Percentiles rank a stretch among this genome's conserved stretches.
Conservation (phyloP, 2,329 filamentous ascomycete genomes). For the Fusarium incarnatum region DNA sequence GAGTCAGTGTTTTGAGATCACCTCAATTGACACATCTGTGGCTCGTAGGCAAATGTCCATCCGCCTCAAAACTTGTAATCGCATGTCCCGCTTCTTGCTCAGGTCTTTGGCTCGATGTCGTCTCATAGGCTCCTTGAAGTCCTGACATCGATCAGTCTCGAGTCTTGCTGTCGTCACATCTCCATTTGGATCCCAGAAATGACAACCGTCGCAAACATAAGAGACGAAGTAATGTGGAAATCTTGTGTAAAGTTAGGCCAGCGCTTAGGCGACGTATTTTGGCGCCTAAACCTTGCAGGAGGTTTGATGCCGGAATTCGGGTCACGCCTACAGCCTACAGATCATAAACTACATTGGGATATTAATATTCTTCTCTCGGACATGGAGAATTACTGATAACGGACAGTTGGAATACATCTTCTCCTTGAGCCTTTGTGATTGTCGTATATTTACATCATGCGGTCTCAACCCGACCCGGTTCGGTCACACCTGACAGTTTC, state of each 20-base stretch:
- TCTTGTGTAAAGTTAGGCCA: neutral
- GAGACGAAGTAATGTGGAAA: neutral
- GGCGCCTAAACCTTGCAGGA: neutral
- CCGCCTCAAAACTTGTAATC: neutral
- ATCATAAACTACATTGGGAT: neutral
- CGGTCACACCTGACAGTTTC: neutral
- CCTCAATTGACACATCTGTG: neutral
- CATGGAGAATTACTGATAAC: neutral
- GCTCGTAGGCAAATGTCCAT: neutral
- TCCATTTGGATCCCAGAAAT: accelerated
- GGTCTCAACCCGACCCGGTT: neutral
- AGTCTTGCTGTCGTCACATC: neutral
- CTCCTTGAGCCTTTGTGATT: neutral
- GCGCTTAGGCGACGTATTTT: neutral
- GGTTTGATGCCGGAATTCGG: no score
- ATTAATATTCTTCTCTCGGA: neutral
- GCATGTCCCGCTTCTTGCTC: neutral
- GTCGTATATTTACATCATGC: neutral
- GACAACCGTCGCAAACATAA: neutral
- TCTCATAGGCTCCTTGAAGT: neutral
- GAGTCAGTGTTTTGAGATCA: neutral
- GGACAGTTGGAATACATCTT: accelerated
- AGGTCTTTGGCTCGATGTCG: neutral
- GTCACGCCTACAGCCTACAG: no score
- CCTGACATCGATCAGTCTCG: neutral